Evolutionary conservation across 2,329 filamentous ascomycete species (phyloP).

Genomic region (Huntiella bhutanensis): DNA sequence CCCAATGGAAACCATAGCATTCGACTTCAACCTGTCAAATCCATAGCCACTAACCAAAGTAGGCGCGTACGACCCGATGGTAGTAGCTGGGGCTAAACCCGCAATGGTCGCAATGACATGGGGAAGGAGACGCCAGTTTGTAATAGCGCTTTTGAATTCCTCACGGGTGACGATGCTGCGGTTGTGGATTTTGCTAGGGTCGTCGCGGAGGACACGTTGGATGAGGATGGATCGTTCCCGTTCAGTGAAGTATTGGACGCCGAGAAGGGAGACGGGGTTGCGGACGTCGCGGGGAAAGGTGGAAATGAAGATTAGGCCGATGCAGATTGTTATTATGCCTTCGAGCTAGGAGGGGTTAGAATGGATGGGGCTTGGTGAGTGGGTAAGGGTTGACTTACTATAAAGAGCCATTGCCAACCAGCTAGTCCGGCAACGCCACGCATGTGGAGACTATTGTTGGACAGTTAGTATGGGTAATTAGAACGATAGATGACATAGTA

Average conservation of each 20-base stretch:
- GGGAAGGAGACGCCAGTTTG: slow-evolving; percentile 21
- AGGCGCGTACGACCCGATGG: slow-evolving; percentile 17
- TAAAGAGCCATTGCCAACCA: slow-evolving; percentile 21
- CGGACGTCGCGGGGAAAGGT: slow-evolving; percentile 17
- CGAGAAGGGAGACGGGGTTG: slow-evolving; percentile 18
- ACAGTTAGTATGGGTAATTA: neutral
- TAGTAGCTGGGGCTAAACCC: slow-evolving; percentile 16
- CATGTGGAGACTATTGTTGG: slow-evolving; percentile 16
- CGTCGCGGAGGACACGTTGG: slow-evolving; percentile 18
- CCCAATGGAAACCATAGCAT: slow-evolving; percentile 20
- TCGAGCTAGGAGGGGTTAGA: slow-evolving; percentile 16
- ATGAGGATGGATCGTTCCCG: slow-evolving; percentile 19
- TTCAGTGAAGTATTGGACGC: slow-evolving; percentile 18
- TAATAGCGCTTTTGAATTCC: slow-evolving; percentile 20
- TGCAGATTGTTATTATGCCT: slow-evolving; percentile 20
- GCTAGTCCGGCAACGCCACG: slow-evolving; percentile 16
- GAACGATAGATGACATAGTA: too few relatives aligned
- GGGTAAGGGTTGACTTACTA: slow-evolving; percentile 12
- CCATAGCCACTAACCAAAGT: slow-evolving; percentile 19
- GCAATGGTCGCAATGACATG: slow-evolving; percentile 18
- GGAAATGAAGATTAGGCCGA: slow-evolving; percentile 17
- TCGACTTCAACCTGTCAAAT: slow-evolving; percentile 19
- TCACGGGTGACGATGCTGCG: slow-evolving; percentile 17
- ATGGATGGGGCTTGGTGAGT: neutral
- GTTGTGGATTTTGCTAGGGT: slow-evolving; percentile 19